phyloP scores from a whole-genome alignment of 148 eudicot species.

The Heliamphora exappendiculata region DNA sequence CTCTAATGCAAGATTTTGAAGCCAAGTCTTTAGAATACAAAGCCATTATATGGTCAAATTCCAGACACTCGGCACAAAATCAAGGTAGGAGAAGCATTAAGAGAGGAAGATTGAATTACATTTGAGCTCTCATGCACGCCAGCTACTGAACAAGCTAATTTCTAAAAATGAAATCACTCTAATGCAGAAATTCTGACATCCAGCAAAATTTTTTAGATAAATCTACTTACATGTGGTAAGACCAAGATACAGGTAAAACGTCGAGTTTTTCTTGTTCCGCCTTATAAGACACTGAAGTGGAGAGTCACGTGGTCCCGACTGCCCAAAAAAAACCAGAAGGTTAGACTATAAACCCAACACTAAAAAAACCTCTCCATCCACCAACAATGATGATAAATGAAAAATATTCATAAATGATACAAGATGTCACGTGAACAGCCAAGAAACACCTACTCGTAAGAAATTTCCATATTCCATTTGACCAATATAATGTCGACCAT shows the following conservation, averaged over 20 bases:
- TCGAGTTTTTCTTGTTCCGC: slow-evolving; percentile 75
- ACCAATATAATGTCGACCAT: background rate
- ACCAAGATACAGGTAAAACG: slow-evolving; percentile 81
- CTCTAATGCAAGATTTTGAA: too few relatives aligned
- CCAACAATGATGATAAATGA: background rate
- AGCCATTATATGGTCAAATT: background rate
- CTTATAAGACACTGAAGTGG: slow-evolving; percentile 87
- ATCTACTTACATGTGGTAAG: slow-evolving; percentile 59
- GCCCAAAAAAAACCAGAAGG: slow-evolving; percentile 22
- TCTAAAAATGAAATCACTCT: background rate
- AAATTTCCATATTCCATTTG: background rate
- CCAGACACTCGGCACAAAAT: background rate
- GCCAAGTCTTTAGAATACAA: background rate
- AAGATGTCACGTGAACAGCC: background rate
- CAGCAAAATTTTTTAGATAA: background rate
- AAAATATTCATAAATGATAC: background rate
- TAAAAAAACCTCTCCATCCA: background rate
- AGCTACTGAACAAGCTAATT: background rate
- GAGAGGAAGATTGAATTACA: background rate
- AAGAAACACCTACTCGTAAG: background rate
- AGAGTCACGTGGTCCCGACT: slow-evolving; percentile 84
- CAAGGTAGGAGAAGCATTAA: background rate
- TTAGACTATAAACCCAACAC: slow-evolving; percentile 6
- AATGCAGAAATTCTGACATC: background rate
- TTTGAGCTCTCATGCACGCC: background rate